Percentiles rank a stretch among this genome's conserved stretches.
phyloP scores from a whole-genome alignment of 2,329 filamentous ascomycete genomes.

The Taxawa tesnikishii region DNA sequence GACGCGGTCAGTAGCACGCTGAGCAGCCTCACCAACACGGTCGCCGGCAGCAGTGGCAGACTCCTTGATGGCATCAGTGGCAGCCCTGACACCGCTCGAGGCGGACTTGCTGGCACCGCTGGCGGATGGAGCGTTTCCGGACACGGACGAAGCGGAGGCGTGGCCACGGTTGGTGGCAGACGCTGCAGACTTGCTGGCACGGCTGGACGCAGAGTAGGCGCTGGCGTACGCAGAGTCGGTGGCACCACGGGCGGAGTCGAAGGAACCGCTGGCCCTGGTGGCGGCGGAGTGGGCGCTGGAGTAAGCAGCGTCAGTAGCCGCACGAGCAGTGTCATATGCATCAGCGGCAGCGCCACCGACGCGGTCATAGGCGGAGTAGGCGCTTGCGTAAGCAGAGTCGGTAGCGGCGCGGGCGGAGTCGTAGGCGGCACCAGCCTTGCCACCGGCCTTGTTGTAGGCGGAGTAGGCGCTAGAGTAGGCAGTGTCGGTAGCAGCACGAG shows the following conservation, averaged over 20 bases:
- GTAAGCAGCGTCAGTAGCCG: slow-evolving; percentile 17
- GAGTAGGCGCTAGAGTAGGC: slow-evolving; percentile 13
- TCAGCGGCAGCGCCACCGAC: slow-evolving; percentile 21
- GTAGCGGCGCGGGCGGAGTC: no score
- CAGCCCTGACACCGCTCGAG: slow-evolving; percentile 13
- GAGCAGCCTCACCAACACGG: slow-evolving; percentile 13
- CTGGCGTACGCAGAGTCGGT: no score
- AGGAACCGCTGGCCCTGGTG: slow-evolving; percentile 11
- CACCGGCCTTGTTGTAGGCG: slow-evolving; percentile 10
- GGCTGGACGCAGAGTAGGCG: slow-evolving; percentile 9
- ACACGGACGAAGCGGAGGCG: slow-evolving; percentile 13
- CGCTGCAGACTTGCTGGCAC: slow-evolving; percentile 19
- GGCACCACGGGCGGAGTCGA: slow-evolving; percentile 11
- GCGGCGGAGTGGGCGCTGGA: slow-evolving; percentile 13
- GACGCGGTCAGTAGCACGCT: slow-evolving; percentile 21
- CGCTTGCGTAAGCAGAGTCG: no score
- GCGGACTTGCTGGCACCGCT: slow-evolving; percentile 13
- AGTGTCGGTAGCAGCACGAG: slow-evolving; percentile 18
- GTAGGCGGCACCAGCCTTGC: slow-evolving; percentile 12
- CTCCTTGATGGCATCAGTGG: slow-evolving; percentile 17
- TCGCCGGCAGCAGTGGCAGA: slow-evolving; percentile 22
- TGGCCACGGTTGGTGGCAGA: slow-evolving; percentile 20
- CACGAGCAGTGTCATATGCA: slow-evolving; percentile 15
- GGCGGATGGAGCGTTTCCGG: slow-evolving; percentile 9
- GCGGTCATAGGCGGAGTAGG: slow-evolving; percentile 10